Percentiles rank a stretch among this genome's conserved stretches.
Conservation (phyloP, 176 grass and related monocot species). For the Ananas comosus region DNA sequence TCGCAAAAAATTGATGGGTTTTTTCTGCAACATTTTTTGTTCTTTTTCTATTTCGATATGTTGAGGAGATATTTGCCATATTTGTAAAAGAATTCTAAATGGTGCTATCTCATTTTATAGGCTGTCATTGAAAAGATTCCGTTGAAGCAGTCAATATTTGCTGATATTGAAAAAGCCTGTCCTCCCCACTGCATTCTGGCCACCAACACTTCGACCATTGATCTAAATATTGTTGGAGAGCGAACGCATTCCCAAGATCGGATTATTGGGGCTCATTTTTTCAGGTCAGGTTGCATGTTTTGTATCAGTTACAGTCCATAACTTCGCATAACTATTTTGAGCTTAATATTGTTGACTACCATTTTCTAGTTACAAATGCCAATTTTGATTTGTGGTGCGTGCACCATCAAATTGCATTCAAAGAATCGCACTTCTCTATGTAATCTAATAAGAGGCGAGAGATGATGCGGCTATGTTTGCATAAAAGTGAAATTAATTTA, state of each 20-base stretch:
- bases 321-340: neutral
- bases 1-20: no score
- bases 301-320: neutral
- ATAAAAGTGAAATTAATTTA: no score
- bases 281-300: conserved; percentile 47
- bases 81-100: neutral
- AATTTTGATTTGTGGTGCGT: no score
- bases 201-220: conserved; percentile 90
- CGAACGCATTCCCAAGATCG: conserved; percentile 81
- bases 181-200: conserved; percentile 92
- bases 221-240: conserved; percentile 83
- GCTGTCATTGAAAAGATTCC: conserved; percentile 95
- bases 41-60: no score
- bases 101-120: conserved; percentile 29
- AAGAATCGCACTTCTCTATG: no score
- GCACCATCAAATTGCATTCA: no score
- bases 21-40: no score
- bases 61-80: neutral
- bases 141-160: conserved; percentile 97
- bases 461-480: neutral
- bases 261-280: conserved; percentile 97
- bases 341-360: no score
- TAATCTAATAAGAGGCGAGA: no score
- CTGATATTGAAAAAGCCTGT: conserved; percentile 78
- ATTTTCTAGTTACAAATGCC: no score